A percentile compares a stretch with the other conserved stretches of the same genome.
These are phyloP conservation scores for Exophiala oligosperma DNA, from an alignment of 2,329 filamentous ascomycete genomes.

Conservation along the genomic window DNA sequence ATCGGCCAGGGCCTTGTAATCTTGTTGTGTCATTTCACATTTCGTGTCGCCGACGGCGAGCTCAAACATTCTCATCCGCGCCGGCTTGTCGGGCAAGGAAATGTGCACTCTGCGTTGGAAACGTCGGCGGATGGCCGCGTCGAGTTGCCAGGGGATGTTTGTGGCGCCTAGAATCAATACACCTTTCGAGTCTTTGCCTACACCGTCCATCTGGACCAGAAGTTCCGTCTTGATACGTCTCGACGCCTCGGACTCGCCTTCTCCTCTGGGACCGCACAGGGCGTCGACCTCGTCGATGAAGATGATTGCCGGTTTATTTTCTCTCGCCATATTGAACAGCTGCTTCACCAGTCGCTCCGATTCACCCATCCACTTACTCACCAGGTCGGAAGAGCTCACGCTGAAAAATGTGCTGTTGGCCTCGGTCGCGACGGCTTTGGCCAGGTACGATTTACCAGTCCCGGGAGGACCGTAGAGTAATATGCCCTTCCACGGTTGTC, in stretches of 20 bases:
- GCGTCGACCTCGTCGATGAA: conserved; percentile 99
- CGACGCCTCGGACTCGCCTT: conserved; percentile 97
- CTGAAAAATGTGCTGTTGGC: conserved; percentile 99
- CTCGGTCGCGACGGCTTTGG: conserved; percentile 96
- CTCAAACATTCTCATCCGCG: conserved; percentile 93
- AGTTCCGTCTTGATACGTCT: conserved; percentile 98
- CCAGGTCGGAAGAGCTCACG: conserved; percentile 93
- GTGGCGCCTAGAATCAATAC: conserved; percentile 94
- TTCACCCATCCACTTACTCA: conserved; percentile 99
- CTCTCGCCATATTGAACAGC: conserved; percentile 94
- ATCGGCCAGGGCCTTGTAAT: conserved; percentile 77
- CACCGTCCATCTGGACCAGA: conserved; percentile 98
- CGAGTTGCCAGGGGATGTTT: conserved; percentile 98
- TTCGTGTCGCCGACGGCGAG: conserved; percentile 90
- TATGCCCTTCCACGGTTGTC: conserved; percentile 98
- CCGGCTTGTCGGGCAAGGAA: conserved; percentile 81
- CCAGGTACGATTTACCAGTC: conserved; percentile 95
- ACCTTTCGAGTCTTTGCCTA: conserved; percentile 90
- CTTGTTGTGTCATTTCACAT: conserved; percentile 73
- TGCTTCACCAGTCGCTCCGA: conserved; percentile 96
- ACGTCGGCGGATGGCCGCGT: conserved; percentile 89
- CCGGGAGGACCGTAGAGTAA: conserved; percentile 93
- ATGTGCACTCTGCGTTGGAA: conserved; percentile 98
- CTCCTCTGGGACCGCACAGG: conserved; percentile 84
- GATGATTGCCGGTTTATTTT: conserved; percentile 97